Conservation (phyloP, 164 flowering plant species). For the Vitis labrusca region DNA sequence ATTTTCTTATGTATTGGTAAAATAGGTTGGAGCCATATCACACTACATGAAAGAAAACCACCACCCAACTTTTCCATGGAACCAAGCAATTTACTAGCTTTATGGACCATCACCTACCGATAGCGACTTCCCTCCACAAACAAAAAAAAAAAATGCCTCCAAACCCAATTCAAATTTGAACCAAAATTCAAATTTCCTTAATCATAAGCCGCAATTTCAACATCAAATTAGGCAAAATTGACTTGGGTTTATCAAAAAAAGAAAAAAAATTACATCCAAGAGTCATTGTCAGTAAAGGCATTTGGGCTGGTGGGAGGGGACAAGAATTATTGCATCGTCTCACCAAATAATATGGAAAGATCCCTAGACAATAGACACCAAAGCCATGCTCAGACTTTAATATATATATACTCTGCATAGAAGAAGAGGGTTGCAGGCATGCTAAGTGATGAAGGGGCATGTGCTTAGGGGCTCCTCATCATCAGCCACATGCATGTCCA, state of each 20-base stretch:
- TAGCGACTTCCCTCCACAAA: not conserved
- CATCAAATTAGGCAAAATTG: too few species aligned
- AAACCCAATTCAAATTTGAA: not conserved
- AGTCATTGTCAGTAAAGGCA: too few species aligned
- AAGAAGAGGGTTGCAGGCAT: conserved; percentile 13
- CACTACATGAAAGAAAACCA: not conserved
- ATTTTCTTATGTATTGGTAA: too few species aligned
- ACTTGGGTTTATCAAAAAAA: too few species aligned
- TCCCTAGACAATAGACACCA: conserved; percentile 35
- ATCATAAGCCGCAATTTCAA: too few species aligned
- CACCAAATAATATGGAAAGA: conserved; percentile 45
- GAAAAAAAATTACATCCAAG: too few species aligned
- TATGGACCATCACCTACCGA: not conserved
- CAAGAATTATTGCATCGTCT: conserved; percentile 25
- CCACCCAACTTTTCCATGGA: not conserved
- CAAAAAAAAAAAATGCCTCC: not conserved
- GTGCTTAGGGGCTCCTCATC: conserved; percentile 16
- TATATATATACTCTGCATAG: conserved; percentile 17
- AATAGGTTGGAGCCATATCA: not conserved
- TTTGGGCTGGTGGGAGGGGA: conserved; percentile 19
- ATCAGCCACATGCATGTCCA: conserved; percentile 22
- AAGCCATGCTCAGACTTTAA: conserved; percentile 15
- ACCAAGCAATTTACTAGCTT: not conserved
- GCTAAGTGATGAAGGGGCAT: conserved; percentile 32
- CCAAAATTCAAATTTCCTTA: too few species aligned